Percentiles rank a stretch among this genome's conserved stretches.
Evolutionary conservation across 2,329 filamentous ascomycete species (phyloP).

Genomic region (Lecanicillium sp.): DNA sequence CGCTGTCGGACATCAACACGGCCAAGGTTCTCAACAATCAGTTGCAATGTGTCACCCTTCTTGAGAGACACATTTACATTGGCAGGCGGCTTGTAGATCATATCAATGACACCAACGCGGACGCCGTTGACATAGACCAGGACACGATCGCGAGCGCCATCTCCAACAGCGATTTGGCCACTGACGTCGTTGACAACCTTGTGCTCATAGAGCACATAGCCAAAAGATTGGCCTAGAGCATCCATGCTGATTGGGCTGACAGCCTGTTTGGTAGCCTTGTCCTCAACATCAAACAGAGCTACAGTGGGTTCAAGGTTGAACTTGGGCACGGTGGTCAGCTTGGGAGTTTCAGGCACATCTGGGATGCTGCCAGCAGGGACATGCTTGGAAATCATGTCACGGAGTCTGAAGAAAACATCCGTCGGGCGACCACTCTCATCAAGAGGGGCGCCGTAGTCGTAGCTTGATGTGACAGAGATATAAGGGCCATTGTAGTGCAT

Average conservation of each 20-base stretch:
- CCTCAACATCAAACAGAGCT: slow-evolving; percentile 27
- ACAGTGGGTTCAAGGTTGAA: slow-evolving; percentile 29
- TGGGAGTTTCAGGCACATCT: slow-evolving; percentile 23
- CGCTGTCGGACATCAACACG: slow-evolving; percentile 36
- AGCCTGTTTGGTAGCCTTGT: slow-evolving; percentile 16
- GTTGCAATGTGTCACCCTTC: slow-evolving; percentile 30
- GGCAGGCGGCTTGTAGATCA: slow-evolving; percentile 30
- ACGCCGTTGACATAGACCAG: slow-evolving; percentile 38
- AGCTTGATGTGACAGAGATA: slow-evolving; percentile 35
- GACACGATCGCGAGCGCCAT: slow-evolving; percentile 35
- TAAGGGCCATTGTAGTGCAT: slow-evolving; percentile 30
- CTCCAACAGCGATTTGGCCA: slow-evolving; percentile 32
- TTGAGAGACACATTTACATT: slow-evolving; percentile 28
- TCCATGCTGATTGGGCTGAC: slow-evolving; percentile 35
- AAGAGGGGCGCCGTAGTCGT: slow-evolving; percentile 42
- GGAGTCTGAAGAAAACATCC: slow-evolving; percentile 32
- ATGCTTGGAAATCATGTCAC: slow-evolving; percentile 30
- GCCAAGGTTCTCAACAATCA: slow-evolving; percentile 44
- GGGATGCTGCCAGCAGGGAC: slow-evolving; percentile 28
- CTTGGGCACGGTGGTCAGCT: slow-evolving; percentile 23
- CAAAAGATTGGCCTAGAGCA: slow-evolving; percentile 33
- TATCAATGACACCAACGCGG: slow-evolving; percentile 37
- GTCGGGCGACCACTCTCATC: slow-evolving; percentile 41
- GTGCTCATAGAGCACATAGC: slow-evolving; percentile 36
- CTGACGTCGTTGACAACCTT: slow-evolving; percentile 14